A percentile compares a stretch with the other conserved stretches of the same genome.
Evolutionary conservation across 2,329 filamentous ascomycete species (phyloP).

Genomic region (Pyrenophora teres): DNA sequence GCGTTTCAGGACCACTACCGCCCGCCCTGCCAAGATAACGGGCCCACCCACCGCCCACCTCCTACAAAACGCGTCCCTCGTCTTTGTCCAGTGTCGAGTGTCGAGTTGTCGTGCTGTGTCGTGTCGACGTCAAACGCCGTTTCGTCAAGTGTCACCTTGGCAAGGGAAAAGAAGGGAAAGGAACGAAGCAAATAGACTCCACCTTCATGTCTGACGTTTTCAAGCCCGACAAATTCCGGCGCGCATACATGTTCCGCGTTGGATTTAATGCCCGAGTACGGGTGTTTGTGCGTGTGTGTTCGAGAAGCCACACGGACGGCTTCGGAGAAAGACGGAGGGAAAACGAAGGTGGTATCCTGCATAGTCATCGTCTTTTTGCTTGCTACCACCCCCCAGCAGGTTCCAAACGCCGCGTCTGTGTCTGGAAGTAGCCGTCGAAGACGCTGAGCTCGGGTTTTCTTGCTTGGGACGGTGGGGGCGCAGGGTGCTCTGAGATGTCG

Average conservation of each 20-base stretch:
- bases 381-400: slow-evolving; percentile 27
- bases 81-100: no score
- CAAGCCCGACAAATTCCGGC: no score
- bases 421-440: slow-evolving; percentile 45
- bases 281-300: not conserved
- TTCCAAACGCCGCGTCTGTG: slow-evolving; percentile 34
- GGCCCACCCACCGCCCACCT: no score
- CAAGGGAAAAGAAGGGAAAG: no score
- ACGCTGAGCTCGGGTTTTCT: slow-evolving; percentile 40
- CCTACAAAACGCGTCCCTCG: not conserved
- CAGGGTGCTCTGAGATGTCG: slow-evolving; percentile 17
- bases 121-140: slow-evolving; percentile 5
- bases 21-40: no score
- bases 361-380: not conserved
- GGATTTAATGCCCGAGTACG: no score
- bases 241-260: not conserved
- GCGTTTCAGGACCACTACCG: no score
- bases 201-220: slow-evolving; percentile 6
- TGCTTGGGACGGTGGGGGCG: slow-evolving; percentile 8
- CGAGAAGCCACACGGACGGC: not conserved
- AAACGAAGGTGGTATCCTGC: not conserved
- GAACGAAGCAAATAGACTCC: no score
- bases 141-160: slow-evolving; percentile 20
- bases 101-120: not conserved
- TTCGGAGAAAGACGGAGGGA: not conserved